Base-by-base conservation (phyloP, 2,329 filamentous ascomycete genomes). In the Coniochaeta sp. region DNA sequence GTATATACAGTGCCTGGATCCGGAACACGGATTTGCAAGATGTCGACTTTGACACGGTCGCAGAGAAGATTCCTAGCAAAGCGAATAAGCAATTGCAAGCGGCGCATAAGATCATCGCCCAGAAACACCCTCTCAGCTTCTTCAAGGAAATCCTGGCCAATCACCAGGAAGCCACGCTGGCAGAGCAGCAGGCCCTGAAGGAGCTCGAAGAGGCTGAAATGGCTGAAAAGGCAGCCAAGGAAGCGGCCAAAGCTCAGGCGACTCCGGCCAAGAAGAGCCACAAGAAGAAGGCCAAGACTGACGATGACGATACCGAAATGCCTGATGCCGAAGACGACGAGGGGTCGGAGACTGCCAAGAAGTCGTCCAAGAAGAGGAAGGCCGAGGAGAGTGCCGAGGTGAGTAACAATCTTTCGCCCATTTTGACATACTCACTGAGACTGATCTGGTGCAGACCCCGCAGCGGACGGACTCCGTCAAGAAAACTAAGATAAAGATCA, bases 101-200 rank as follows among this genome's bases (percentile, higher is more conserved):
- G 40, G 94, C 94, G 1, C 95, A 91, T 71, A 71, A 83, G 56
- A 79, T 96, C 53, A 92, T 91, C 10, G 78, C 86, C 13, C 85
- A 96, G 65, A 79, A 84, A 50, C 81, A 96, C 61, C 81, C 87
- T 51, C 73, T 99, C 30, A 75, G 86, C 4, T 82, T 89, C 69
- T 97, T 91, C 78, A 96, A 96, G 74, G 78, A 82, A 12, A 76
- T 96, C 56, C 78, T 97, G 53, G 74, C 77, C 35, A 80, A 85
- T 58, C 86, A 85, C 58, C 77, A 83, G 57, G 86, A 89, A 61
- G 82, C 86, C 30, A 3, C 4, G 46, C 71, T 79, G 51, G 73
- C 80, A 49, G 79, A 80, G 7, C 79, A 83, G 56, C 20, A 42
- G 45, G 26, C 26, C 8, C n/a, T n/a, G n/a, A 18, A 30, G 45